These are phyloP conservation scores for Pichia sp. DNA, from an alignment of 1,139 yeast genomes.

Conservation along the genomic window DNA sequence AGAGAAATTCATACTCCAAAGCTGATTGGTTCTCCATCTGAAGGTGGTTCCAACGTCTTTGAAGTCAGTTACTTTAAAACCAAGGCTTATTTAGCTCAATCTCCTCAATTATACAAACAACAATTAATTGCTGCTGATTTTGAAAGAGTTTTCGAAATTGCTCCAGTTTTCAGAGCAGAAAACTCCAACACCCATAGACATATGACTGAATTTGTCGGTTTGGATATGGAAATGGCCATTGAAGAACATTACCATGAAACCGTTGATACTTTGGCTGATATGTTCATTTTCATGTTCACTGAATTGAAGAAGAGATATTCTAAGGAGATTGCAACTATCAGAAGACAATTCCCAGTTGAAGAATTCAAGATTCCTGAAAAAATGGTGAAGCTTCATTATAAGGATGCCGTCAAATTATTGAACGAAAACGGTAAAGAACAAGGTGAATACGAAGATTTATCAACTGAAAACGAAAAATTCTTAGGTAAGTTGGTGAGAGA, in stretches of 20 bases:
- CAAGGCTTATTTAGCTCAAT: constrained; percentile 90
- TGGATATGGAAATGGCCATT: constrained; percentile 96
- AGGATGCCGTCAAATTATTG: constrained; percentile 83
- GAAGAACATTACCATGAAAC: constrained; percentile 98
- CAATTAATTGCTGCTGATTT: constrained; percentile 97
- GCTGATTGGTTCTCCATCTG: constrained; percentile 89
- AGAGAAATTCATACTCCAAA: constrained; percentile 95
- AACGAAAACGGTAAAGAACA: constrained; percentile 78
- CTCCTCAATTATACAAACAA: constrained; percentile 97
- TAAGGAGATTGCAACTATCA: constrained; percentile 79
- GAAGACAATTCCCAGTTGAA: constrained; percentile 95
- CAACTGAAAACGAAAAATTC: constrained; percentile 90
- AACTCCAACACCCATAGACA: constrained; percentile 98
- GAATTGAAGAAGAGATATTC: constrained; percentile 74
- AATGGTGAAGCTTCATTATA: constrained; percentile 85
- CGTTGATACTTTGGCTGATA: constrained; percentile 70
- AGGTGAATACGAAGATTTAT: constrained; percentile 80
- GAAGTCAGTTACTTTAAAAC: constrained; percentile 89
- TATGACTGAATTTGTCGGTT: constrained; percentile 96
- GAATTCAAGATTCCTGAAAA: constrained; percentile 90
- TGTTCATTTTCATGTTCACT: constrained; percentile 81
- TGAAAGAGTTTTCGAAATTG: constrained; percentile 91
- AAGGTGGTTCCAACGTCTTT: constrained; percentile 96
- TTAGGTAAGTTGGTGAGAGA: constrained; percentile 90
- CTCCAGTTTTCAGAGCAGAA: constrained; percentile 98